Percentiles rank a stretch among this genome's conserved stretches.
Evolutionary conservation across 108 stramenopile genomes (phyloP).

Genomic region (Pseudonitzschia multistriata): DNA sequence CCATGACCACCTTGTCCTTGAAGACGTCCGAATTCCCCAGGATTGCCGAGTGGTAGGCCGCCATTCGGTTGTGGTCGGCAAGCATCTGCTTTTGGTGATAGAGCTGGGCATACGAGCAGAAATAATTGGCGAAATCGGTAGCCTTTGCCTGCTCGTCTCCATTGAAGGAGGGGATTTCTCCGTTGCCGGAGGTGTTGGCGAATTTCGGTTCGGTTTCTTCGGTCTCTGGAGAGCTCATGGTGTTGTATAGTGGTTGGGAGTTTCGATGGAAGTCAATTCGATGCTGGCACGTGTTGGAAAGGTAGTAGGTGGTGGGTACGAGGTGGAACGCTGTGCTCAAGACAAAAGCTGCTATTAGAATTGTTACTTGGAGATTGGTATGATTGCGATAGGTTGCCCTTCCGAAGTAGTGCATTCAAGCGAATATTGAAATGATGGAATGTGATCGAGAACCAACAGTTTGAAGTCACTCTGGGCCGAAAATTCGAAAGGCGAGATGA

Average conservation of each 20-base stretch:
- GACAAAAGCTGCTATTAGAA: neutral
- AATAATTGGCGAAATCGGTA: conserved; percentile 93
- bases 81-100: conserved; percentile 99
- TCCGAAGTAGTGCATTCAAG: neutral
- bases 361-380: neutral
- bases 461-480: neutral
- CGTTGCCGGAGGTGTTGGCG: conserved; percentile 58
- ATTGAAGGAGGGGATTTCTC: conserved; percentile 80
- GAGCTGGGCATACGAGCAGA: conserved; percentile 93
- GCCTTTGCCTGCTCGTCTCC: conserved; percentile 83
- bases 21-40: conserved; percentile 89
- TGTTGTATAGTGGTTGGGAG: neutral
- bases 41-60: conserved; percentile 96
- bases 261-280: neutral
- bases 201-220: conserved; percentile 24
- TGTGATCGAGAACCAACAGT: neutral
- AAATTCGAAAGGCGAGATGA: neutral
- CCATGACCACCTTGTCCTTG: conserved; percentile 97
- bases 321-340: neutral
- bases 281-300: neutral
- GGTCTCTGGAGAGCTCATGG: neutral
- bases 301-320: neutral
- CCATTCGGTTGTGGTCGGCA: conserved; percentile 97
- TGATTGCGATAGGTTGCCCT: neutral
- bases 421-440: neutral